These are phyloP conservation scores for Lachnellula arida DNA, from an alignment of 2,329 filamentous ascomycete species.

Conservation along the genomic window DNA sequence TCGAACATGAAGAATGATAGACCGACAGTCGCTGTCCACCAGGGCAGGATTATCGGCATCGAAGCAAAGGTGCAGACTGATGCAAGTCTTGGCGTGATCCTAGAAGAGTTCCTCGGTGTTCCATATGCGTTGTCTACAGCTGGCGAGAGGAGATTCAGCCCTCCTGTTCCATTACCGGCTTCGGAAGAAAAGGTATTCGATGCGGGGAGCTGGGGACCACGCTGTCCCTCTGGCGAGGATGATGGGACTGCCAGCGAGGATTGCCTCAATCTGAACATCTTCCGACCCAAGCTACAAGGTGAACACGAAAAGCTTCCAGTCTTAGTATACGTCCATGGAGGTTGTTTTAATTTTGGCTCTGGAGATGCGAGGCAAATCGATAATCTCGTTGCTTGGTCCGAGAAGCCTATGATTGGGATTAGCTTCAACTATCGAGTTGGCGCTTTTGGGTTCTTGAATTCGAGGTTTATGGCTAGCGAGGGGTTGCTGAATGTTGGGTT, in stretches of 20 bases:
- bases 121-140: slow-evolving; percentile 45
- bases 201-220: slow-evolving; percentile 33
- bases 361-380: slow-evolving; percentile 40
- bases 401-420: slow-evolving; percentile 50
- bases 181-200: slow-evolving; percentile 29
- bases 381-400: slow-evolving; percentile 54
- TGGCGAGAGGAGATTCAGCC: slow-evolving; percentile 43
- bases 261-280: slow-evolving; percentile 51
- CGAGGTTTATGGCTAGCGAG: slow-evolving; percentile 47
- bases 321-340: slow-evolving; percentile 59
- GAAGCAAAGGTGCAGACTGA: slow-evolving; percentile 4
- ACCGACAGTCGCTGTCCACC: slow-evolving; percentile 19
- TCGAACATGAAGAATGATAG: neutral
- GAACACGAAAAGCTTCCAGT: slow-evolving; percentile 40
- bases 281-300: slow-evolving; percentile 29
- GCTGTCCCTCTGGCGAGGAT: slow-evolving; percentile 22
- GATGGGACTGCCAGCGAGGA: slow-evolving; percentile 37
- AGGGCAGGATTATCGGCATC: slow-evolving; percentile 26
- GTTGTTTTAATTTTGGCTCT: slow-evolving; percentile 53
- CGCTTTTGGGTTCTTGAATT: slow-evolving; percentile 64
- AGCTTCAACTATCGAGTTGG: slow-evolving; percentile 61
- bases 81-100: neutral
- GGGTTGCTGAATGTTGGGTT: slow-evolving; percentile 61
- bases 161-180: slow-evolving; percentile 20
- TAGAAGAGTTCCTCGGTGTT: slow-evolving; percentile 43